Evolutionary conservation across 257 asterid genomes (phyloP).

Genomic region (Salvia miltiorrhiza): DNA sequence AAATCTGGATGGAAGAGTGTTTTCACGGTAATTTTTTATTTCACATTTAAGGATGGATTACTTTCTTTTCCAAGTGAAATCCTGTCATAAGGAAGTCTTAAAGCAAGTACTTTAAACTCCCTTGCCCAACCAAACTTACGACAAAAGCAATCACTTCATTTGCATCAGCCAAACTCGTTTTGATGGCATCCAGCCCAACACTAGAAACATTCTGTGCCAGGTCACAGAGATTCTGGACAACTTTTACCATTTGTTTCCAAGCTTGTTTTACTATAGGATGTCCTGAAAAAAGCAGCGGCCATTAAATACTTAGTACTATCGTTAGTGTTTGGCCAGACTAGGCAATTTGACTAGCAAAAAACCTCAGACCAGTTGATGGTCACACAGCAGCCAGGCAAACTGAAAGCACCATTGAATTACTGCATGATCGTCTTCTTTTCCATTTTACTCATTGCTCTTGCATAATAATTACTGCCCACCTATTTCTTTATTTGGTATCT

Average conservation of each 20-base stretch:
- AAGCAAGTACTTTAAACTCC: background rate
- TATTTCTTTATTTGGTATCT: background rate
- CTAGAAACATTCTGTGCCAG: background rate
- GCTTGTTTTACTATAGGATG: background rate
- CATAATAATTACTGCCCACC: background rate
- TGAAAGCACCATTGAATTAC: background rate
- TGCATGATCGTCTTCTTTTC: background rate
- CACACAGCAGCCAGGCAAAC: background rate
- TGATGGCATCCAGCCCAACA: background rate
- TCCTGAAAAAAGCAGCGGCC: background rate
- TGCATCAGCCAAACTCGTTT: background rate
- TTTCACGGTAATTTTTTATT: conserved; percentile 64
- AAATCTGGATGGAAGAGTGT: conserved; percentile 99
- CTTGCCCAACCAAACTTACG: background rate
- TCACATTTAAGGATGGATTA: conserved; percentile 5
- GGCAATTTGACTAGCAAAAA: background rate
- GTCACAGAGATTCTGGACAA: background rate
- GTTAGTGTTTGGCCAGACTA: background rate
- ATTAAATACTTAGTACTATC: background rate
- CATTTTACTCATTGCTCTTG: background rate
- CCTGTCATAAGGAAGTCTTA: conserved; percentile 3
- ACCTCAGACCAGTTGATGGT: background rate
- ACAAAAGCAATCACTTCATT: background rate
- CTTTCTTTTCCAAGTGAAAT: background rate
- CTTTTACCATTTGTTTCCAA: background rate